These are phyloP conservation scores for Vanderwaltozyma polyspora DNA, from an alignment of 805 yeast genomes.

Conservation along the genomic window DNA sequence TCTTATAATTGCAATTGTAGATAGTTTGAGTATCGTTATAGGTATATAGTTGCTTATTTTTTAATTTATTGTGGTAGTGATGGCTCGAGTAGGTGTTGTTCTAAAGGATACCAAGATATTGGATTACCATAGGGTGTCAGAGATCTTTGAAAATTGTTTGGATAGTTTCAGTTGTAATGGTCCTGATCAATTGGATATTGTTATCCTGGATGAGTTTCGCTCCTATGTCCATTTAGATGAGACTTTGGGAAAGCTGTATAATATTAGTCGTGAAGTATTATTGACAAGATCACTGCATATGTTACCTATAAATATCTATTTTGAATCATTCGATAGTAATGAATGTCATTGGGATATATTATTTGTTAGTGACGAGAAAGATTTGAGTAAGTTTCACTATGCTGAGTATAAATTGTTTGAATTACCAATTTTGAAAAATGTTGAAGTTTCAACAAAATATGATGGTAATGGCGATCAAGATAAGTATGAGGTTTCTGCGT, in stretches of 20 bases:
- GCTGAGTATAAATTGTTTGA: conserved; percentile 1
- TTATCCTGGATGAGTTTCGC: conserved; percentile 11
- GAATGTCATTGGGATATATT: conserved; percentile 12
- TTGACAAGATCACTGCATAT: conserved; percentile 9
- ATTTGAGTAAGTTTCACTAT: neutral
- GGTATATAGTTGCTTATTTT: too few species aligned
- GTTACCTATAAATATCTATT: conserved; percentile 19
- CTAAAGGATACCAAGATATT: conserved; percentile 6
- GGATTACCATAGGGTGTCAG: conserved; percentile 3
- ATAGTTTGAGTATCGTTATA: too few species aligned
- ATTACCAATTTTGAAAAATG: neutral
- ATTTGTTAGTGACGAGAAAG: conserved; percentile 5
- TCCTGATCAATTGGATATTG: conserved; percentile 11
- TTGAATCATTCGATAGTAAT: conserved; percentile 7
- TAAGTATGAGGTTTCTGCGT: conserved; percentile 37
- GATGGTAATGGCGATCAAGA: conserved; percentile 18
- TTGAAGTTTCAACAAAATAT: neutral
- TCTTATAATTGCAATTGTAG: too few species aligned
- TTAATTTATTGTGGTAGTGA: too few species aligned
- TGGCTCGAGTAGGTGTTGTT: conserved; percentile 12
- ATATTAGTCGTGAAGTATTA: conserved; percentile 18
- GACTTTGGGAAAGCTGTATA: conserved; percentile 21
- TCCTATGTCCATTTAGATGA: conserved; percentile 17
- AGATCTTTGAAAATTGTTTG: conserved; percentile 4
- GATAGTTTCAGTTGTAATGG: neutral